Conservation (phyloP, 805 yeast species). For the Candida endomychidarum region DNA sequence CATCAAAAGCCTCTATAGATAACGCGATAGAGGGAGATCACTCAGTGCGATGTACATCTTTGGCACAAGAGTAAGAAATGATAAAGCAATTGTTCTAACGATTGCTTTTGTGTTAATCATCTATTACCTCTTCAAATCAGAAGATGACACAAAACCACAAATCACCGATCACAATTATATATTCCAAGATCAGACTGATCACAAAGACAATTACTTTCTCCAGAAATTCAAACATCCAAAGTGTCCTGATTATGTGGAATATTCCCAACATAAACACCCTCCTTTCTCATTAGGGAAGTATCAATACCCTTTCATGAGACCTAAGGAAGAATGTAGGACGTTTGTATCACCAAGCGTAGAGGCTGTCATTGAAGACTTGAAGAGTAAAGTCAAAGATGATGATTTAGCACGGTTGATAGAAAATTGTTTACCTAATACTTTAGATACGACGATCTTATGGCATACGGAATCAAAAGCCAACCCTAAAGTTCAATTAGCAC, state of each 20-base stretch:
- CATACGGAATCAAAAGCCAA: constrained; percentile 30
- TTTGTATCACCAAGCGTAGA: constrained; percentile 67
- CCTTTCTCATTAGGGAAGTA: constrained; percentile 61
- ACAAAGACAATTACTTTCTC: background rate
- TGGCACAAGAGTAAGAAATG: constrained; percentile 1
- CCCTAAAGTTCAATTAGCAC: constrained; percentile 15
- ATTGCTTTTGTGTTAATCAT: constrained; percentile 1
- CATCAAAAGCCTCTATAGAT: too few species aligned
- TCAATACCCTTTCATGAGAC: constrained; percentile 72
- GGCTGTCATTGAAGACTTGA: constrained; percentile 52
- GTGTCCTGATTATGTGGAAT: constrained; percentile 66
- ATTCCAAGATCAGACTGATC: background rate
- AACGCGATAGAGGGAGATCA: too few species aligned
- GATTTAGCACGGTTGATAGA: constrained; percentile 77
- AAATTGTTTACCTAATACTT: constrained; percentile 81
- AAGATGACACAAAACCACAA: background rate
- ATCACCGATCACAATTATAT: background rate
- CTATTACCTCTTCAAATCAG: background rate
- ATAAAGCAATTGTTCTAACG: background rate
- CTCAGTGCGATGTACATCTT: background rate
- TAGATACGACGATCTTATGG: constrained; percentile 85
- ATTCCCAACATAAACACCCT: constrained; percentile 51
- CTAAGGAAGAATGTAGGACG: constrained; percentile 69
- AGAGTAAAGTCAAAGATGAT: constrained; percentile 48
- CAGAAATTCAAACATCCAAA: constrained; percentile 1